A percentile compares a stretch with the other conserved stretches of the same genome.
Conservation (phyloP, 1,139 yeast species). For the Magnusiomyces suaveolens region DNA sequence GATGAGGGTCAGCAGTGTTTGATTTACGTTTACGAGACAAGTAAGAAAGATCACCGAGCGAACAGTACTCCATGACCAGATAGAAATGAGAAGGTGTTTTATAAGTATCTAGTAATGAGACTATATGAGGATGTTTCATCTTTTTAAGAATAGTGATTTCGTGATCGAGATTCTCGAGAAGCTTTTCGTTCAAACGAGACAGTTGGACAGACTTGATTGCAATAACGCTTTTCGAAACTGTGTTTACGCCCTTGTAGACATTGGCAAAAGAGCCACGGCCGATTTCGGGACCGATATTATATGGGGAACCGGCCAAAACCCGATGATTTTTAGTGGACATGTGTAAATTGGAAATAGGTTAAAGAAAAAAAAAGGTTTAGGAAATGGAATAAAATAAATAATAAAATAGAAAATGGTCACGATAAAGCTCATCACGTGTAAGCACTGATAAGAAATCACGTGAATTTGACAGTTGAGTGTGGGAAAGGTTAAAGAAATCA, state of each 20-base stretch:
- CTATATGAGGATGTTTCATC: conserved; percentile 88
- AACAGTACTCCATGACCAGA: conserved; percentile 90
- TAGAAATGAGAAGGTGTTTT: conserved; percentile 75
- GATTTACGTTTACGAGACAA: conserved; percentile 68
- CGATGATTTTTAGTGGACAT: conserved; percentile 6
- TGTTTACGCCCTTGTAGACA: conserved; percentile 62
- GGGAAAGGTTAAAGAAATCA: not conserved
- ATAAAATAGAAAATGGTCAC: not conserved
- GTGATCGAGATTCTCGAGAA: conserved; percentile 80
- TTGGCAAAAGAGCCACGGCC: conserved; percentile 95
- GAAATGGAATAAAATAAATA: no score
- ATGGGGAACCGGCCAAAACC: conserved; percentile 20
- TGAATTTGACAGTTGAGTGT: not conserved
- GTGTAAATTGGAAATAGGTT: not conserved
- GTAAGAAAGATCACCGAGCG: conserved; percentile 85
- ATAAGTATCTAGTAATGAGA: conserved; percentile 70
- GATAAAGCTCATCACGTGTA: not conserved
- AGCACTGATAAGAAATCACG: not conserved
- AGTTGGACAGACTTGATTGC: conserved; percentile 86
- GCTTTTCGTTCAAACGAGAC: conserved; percentile 73
- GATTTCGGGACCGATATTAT: conserved; percentile 59
- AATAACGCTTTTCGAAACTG: conserved; percentile 47
- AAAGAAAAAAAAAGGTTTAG: no score
- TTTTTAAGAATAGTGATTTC: conserved; percentile 81
- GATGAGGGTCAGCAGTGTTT: conserved; percentile 67